Evolutionary conservation across 305 asterid species (phyloP), one percentile per base, ranked within the genome.

Genomic region (Stenogyne calaminthoides): DNA sequence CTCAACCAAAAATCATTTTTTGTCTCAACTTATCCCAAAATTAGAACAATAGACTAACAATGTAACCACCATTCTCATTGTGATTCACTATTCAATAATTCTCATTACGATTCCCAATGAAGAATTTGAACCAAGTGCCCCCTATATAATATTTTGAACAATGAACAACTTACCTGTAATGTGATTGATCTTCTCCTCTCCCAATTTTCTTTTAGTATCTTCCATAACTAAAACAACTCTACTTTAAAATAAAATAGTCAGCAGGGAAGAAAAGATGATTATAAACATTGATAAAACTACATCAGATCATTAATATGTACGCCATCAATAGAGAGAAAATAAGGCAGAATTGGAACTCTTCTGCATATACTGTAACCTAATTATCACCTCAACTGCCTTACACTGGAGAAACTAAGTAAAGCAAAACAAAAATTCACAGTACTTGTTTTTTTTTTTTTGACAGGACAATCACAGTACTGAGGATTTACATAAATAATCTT

Each of bases 401-500:
- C 34, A 10, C 36, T 54, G 58, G 58, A 25, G 29, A 54, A 73
- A 65, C 44, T 56, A 71, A 64, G 69, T 60, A 74, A 9, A 22
- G 4, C 22, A 34, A 36, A 47, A 22, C 16, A 46, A 47, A 9
- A 34, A 37, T 22, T 36, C 27, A 36, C 7, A 47, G n/a, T n/a
- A n/a, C n/a, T n/a, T n/a, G n/a, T n/a, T n/a, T n/a, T n/a, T n/a
- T n/a, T n/a, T n/a, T n/a, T n/a, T n/a, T n/a, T n/a, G n/a, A n/a
- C n/a, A n/a, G n/a, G n/a, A n/a, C n/a, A 7, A 3, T 36, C 27
- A 36, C 7, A 47, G 47, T 22, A 55, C 25, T 3, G 49, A 27
- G 54, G 9, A 57, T 47, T 10, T 71, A 76, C 73, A 27, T 32
- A 44, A 54, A 61, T 10, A 19, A 46, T 47, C 49, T 58, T 20